A percentile compares a stretch with the other conserved stretches of the same genome.
These are phyloP conservation scores for Picocystis salinarum DNA, from an alignment of 139 green algal genomes.

Conservation along the genomic window DNA sequence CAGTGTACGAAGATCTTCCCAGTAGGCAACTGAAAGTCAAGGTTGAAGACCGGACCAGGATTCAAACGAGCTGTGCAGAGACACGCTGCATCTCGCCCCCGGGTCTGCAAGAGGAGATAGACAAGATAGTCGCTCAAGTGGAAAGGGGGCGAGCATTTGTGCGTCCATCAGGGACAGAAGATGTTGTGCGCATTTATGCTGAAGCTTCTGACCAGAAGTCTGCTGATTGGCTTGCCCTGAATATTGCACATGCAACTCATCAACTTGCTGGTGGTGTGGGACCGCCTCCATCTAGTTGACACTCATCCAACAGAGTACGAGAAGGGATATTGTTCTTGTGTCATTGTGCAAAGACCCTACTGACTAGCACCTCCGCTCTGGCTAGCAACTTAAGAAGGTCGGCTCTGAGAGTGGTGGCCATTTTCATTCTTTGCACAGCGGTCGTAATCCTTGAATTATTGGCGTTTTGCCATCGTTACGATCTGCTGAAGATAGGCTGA, in stretches of 20 bases:
- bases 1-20: constrained; percentile 74
- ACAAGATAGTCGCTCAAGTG: constrained; percentile 23
- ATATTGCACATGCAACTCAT: constrained; percentile 29
- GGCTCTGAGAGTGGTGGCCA: no score
- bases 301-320: no score
- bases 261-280: constrained; percentile 22
- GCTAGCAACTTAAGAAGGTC: no score
- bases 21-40: constrained; percentile 58
- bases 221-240: constrained; percentile 48
- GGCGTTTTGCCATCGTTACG: no score
- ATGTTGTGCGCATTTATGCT: constrained; percentile 89
- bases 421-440: no score
- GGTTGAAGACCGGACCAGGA: constrained; percentile 42
- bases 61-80: constrained; percentile 52
- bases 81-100: constrained; percentile 31
- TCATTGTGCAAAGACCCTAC: no score
- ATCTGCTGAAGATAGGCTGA: no score
- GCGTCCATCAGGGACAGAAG: constrained; percentile 82
- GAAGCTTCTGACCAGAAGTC: constrained; percentile 52
- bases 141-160: constrained; percentile 51
- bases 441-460: no score
- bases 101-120: constrained; percentile 48
- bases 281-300: no score
- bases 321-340: no score
- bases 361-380: no score